Evolutionary conservation across 1,284 basidiomycete genomes (phyloP), one percentile per base, ranked within the genome.

Genomic region (Pulchroboletus neoregius): DNA sequence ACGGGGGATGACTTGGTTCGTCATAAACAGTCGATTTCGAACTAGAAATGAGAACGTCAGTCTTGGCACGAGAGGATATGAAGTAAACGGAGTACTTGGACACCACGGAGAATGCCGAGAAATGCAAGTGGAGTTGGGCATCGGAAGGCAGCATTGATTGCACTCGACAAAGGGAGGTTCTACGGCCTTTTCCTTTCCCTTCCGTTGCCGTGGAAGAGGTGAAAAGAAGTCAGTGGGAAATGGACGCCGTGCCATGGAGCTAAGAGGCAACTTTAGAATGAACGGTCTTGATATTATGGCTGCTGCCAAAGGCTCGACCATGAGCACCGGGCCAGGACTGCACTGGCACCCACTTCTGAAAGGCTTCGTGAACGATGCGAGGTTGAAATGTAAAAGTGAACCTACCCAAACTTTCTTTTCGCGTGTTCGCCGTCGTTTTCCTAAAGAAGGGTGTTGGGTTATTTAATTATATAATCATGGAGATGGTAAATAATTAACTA

Each of bases 201-300:
- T 77, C 43, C 58, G 63, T 48, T 67, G 68, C 47, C 75, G 69
- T 9, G 78, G 72, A 40, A 66, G 67, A 6, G 82, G 80, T 3
- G 72, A 74, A 55, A 81, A 80, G 64, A 80, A 80, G 55, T 79
- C 73, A 13, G 68, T 51, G 7, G 68, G 66, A 39, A 71, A 53
- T 11, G 62, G 52, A 20, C 61, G 58, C 4, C 57, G 53, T 38
- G 57, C 50, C 50, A 68, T 67, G 32, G 51, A 34, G 26, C 37
- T 33, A 23, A 66, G 44, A 46, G 50, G 51, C 15, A 51, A 38
- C 48, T 51, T 61, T 43, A 66, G 43, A 39, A 57, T 28, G 42
- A 50, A 45, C 35, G 52, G 42, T 39, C 50, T 52, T 16, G 62
- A 48, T 48, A 57, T 28, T 39, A 63, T 44, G 50, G 52, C 60